Evolutionary conservation across 2,329 filamentous ascomycete species (phyloP), one percentile per base, ranked within the genome.

Genomic region (Alternaria arborescens): DNA sequence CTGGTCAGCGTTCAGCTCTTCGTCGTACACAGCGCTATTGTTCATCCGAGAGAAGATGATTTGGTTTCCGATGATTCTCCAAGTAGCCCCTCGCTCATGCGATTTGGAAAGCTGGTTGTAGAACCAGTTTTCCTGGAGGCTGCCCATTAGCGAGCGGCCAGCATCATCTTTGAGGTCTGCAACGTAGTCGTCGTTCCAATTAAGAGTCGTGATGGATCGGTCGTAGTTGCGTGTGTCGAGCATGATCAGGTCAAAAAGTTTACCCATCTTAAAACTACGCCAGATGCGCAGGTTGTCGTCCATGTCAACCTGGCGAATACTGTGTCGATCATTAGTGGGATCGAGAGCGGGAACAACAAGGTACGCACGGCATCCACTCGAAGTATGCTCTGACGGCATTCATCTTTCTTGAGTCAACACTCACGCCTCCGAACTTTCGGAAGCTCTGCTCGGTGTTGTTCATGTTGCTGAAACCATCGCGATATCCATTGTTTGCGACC

Each of bases 21-120:
- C 50, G 12, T 52, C 58, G 22, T 58, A 60, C 11, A 69, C 63
- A 3, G 67, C 69, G 6, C 62, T 71, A 24, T 71, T 70, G 47
- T 75, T 72, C 58, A 76, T 71, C 3, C 71, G 53, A 1, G 68
- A 71, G 58, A 75, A 76, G 42, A 76, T 63, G 50, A 89, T 86
- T 76, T 92, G 90, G 51, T 88, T 90, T 12, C 90, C 90, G 30
- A 93, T 83, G 32, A 93, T 75, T 26, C 89, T 82, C 90, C 90
- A 93, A 0, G 84, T 82, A 0, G 89, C 87, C 12, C 87, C 87
- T 11, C 90, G 84, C 12, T 84, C 69, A 20, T 84, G 81, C 1
- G 87, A 88, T 53, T 84, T 76, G 3, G 81, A 82, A 4, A 91
- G 78, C 48, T 84, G 79, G 42, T 59, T 59, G 48, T 70, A 75